Conservation (phyloP, 306 rosid genomes). For the Castanea mollissima region DNA sequence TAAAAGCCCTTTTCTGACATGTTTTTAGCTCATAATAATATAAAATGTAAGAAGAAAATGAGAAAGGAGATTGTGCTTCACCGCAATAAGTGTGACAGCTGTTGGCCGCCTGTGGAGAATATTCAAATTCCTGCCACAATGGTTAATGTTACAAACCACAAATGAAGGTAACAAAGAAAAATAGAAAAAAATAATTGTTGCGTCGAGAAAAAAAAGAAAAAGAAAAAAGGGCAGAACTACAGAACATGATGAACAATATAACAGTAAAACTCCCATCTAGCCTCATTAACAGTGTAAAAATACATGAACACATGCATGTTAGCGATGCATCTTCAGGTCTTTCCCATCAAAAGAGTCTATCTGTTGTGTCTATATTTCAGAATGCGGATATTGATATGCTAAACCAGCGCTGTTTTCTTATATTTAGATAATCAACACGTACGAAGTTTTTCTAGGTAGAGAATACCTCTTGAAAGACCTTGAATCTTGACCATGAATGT, state of each 20-base stretch:
- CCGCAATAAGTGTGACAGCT: conserved; percentile 62
- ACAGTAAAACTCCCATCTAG: background rate
- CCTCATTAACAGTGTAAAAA: background rate
- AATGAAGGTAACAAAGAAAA: background rate
- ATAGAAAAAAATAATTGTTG: background rate
- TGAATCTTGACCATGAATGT: conserved; percentile 56
- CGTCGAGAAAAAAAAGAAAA: background rate
- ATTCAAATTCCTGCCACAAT: conserved; percentile 70
- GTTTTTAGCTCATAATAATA: background rate
- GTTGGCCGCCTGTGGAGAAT: conserved; percentile 61
- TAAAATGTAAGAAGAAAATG: background rate
- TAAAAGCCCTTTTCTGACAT: background rate
- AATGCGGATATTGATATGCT: background rate
- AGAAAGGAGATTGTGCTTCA: conserved; percentile 28
- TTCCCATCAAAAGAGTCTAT: background rate
- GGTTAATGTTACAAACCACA: conserved; percentile 20
- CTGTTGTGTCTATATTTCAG: background rate
- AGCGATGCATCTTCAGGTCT: conserved; percentile 6
- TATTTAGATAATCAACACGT: background rate
- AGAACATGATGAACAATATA: background rate
- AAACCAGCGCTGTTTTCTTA: background rate
- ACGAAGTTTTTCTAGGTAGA: conserved; percentile 4
- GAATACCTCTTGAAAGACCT: conserved; percentile 68
- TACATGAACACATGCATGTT: background rate
- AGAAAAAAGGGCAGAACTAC: background rate